These are phyloP conservation scores for Gossypium trilobum DNA, from an alignment of 441 rosid species.

Conservation along the genomic window DNA sequence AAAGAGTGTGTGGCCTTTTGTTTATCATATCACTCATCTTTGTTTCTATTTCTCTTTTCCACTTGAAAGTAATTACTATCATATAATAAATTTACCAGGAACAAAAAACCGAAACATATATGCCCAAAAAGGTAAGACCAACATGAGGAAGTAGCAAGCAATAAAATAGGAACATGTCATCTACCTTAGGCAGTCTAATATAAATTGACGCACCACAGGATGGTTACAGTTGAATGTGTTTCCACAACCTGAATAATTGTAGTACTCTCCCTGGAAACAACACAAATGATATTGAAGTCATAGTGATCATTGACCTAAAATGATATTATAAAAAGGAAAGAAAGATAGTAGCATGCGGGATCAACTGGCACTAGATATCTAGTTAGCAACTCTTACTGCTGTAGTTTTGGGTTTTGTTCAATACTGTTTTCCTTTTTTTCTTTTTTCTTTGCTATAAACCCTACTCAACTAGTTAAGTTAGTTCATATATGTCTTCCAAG, in stretches of 20 bases:
- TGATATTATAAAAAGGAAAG: not conserved
- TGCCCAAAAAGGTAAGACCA: not conserved
- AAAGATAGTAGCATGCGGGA: not conserved
- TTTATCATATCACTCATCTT: not conserved
- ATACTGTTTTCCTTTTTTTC: too few species aligned
- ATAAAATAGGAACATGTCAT: constrained; percentile 3
- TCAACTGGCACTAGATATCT: not conserved
- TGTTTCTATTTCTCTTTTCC: not conserved
- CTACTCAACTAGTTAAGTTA: not conserved
- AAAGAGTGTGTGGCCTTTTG: not conserved
- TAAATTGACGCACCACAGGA: constrained; percentile 86
- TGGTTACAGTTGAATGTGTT: constrained; percentile 97
- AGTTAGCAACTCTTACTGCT: not conserved
- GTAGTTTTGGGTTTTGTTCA: not conserved
- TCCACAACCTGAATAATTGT: constrained; percentile 96
- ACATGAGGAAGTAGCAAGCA: not conserved
- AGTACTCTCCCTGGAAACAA: constrained; percentile 78
- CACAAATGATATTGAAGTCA: constrained; percentile 15
- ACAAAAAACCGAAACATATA: not conserved
- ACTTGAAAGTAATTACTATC: not conserved
- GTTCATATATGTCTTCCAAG: not conserved
- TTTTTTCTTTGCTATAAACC: not conserved
- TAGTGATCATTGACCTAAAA: not conserved
- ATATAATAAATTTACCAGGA: not conserved
- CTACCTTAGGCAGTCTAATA: constrained; percentile 85